Conservation (phyloP, 2,329 filamentous ascomycete genomes). For the Venturia carpophila region DNA sequence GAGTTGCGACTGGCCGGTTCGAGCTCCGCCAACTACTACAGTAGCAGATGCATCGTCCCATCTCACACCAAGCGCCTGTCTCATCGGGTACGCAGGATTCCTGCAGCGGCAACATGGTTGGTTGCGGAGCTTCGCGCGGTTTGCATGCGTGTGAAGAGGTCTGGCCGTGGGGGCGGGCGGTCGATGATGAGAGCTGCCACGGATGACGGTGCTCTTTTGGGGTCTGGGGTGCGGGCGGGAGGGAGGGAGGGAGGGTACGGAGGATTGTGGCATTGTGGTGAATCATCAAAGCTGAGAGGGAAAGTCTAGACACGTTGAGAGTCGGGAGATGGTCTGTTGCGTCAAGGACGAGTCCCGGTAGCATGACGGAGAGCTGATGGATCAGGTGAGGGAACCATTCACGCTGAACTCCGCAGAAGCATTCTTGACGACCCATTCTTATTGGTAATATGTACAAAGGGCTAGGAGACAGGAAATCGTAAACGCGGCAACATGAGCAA, state of each 20-base stretch:
- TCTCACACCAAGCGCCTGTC: no score
- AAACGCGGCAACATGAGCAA: not conserved
- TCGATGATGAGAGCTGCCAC: not conserved
- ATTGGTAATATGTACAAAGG: slow-evolving; percentile 7
- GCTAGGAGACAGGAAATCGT: not conserved
- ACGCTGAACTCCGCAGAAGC: no score
- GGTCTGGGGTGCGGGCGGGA: not conserved
- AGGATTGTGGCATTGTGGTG: no score
- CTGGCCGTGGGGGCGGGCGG: not conserved
- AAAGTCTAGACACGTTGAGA: no score
- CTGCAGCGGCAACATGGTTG: not conserved
- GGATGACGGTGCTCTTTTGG: not conserved
- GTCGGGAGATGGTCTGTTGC: not conserved
- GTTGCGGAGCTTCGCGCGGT: not conserved
- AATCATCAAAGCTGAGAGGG: no score
- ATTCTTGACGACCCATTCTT: not conserved
- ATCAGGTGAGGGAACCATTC: no score
- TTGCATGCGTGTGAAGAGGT: not conserved
- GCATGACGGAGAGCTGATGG: no score
- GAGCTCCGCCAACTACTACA: no score
- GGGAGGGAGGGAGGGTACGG: not conserved
- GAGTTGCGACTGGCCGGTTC: no score
- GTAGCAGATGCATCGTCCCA: no score
- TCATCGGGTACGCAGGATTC: no score
- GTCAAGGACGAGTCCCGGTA: not conserved